Evolutionary conservation across 2,329 filamentous ascomycete species (phyloP).

Genomic region (Pseudogymnoascus sp.): DNA sequence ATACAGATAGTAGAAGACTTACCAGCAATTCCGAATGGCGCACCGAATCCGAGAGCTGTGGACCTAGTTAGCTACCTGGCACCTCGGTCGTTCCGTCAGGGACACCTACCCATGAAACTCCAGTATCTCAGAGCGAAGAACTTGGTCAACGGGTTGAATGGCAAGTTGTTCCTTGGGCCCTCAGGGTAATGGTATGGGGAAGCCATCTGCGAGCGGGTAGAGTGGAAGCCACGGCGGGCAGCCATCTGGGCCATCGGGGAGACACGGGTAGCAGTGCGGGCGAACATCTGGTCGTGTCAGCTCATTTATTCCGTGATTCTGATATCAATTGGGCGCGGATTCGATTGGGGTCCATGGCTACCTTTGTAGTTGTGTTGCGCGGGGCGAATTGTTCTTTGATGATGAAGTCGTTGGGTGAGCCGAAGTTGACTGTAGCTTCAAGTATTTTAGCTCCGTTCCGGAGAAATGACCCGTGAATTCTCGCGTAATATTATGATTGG

Average conservation of each 20-base stretch:
- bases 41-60: slow-evolving; percentile 44
- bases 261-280: slow-evolving; percentile 59
- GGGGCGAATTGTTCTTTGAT: slow-evolving; percentile 10
- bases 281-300: slow-evolving; percentile 61
- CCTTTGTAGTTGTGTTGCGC: slow-evolving; percentile 11
- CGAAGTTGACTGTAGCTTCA: slow-evolving; percentile 11
- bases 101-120: slow-evolving; percentile 60
- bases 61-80: slow-evolving; percentile 19
- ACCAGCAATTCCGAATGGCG: slow-evolving; percentile 58
- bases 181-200: slow-evolving; percentile 98
- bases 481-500: slow-evolving; percentile 8
- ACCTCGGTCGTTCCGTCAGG: not conserved
- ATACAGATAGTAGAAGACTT: slow-evolving; percentile 32
- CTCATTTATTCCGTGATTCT: slow-evolving; percentile 14
- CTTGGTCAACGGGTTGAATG: slow-evolving; percentile 91
- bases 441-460: slow-evolving; percentile 5
- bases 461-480: not conserved
- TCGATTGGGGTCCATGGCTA: slow-evolving; percentile 5
- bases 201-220: slow-evolving; percentile 74
- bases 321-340: slow-evolving; percentile 34
- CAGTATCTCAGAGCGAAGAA: slow-evolving; percentile 81
- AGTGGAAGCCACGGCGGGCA: slow-evolving; percentile 89
- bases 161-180: slow-evolving; percentile 87
- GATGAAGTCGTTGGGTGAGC: slow-evolving; percentile 12
- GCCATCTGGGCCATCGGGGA: slow-evolving; percentile 56